A percentile compares a stretch with the other conserved stretches of the same genome.
Evolutionary conservation across 345 rosid species (phyloP).

Genomic region (Microcos paniculata): DNA sequence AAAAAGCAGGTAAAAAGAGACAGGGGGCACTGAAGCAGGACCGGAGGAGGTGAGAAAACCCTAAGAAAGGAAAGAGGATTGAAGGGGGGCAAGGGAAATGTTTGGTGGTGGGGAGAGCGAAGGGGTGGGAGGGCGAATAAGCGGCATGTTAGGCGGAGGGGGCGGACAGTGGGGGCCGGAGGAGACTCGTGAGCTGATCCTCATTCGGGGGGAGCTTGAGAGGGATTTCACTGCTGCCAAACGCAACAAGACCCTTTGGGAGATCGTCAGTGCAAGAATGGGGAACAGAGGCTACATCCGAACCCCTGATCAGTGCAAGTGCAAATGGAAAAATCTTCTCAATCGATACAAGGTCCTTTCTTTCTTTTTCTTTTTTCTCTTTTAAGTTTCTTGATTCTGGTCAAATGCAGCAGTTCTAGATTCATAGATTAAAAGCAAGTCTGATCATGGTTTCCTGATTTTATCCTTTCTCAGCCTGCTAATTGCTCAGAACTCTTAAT

Average conservation of each 20-base stretch:
- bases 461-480: background rate
- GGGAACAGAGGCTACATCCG: conserved; percentile 45
- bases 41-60: background rate
- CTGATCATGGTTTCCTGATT: background rate
- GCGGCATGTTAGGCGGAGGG: background rate
- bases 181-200: conserved; percentile 52
- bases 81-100: background rate
- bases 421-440: background rate
- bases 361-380: background rate
- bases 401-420: background rate
- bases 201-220: conserved; percentile 49
- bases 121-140: background rate
- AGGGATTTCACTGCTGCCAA: conserved; percentile 45
- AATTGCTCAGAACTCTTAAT: background rate
- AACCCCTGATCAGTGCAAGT: conserved; percentile 60
- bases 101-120: background rate
- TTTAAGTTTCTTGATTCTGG: background rate
- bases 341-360: conserved; percentile 57
- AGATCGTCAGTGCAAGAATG: conserved; percentile 42
- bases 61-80: background rate
- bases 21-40: too few relatives aligned
- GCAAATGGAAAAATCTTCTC: conserved; percentile 67
- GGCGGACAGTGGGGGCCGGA: conserved; percentile 46
- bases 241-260: conserved; percentile 56
- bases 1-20: too few relatives aligned